These are phyloP conservation scores for Linnemannia exigua DNA, from an alignment of 192 early-diverging fungal species.

Conservation along the genomic window DNA sequence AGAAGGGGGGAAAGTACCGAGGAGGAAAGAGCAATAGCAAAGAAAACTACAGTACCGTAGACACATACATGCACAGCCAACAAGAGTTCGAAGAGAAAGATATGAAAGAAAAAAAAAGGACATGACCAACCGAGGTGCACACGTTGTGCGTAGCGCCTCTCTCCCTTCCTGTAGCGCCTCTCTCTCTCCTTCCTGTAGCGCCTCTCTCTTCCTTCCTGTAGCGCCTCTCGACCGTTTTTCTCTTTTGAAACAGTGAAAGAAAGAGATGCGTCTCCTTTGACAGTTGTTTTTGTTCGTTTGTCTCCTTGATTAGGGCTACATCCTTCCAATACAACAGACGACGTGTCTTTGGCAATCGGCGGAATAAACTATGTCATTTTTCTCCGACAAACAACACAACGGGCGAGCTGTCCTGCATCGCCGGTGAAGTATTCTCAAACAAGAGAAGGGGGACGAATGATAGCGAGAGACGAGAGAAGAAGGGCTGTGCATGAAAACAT, in stretches of 20 bases:
- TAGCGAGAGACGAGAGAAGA: background rate
- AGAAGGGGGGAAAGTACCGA: conserved; percentile 2
- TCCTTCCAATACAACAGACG: too few relatives aligned
- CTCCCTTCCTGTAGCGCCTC: too few relatives aligned
- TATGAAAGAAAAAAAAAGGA: background rate
- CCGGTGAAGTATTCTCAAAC: background rate
- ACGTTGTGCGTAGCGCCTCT: background rate
- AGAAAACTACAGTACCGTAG: too few relatives aligned
- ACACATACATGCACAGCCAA: background rate
- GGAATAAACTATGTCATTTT: background rate
- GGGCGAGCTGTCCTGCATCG: background rate
- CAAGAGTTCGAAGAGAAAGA: background rate
- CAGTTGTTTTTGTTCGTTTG: too few relatives aligned
- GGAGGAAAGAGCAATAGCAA: background rate
- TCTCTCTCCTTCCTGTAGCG: too few relatives aligned
- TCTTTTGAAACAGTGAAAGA: too few relatives aligned
- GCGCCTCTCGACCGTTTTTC: too few relatives aligned
- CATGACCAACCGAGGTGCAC: background rate
- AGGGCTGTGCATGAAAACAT: background rate
- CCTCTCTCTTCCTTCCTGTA: too few relatives aligned
- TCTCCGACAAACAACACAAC: background rate
- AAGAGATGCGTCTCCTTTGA: too few relatives aligned
- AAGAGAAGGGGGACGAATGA: background rate
- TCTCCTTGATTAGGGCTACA: too few relatives aligned
- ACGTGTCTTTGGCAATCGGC: too few relatives aligned